Evolutionary conservation across 2,329 filamentous ascomycete species (phyloP).

Genomic region (Orbilia blumenaviensis): DNA sequence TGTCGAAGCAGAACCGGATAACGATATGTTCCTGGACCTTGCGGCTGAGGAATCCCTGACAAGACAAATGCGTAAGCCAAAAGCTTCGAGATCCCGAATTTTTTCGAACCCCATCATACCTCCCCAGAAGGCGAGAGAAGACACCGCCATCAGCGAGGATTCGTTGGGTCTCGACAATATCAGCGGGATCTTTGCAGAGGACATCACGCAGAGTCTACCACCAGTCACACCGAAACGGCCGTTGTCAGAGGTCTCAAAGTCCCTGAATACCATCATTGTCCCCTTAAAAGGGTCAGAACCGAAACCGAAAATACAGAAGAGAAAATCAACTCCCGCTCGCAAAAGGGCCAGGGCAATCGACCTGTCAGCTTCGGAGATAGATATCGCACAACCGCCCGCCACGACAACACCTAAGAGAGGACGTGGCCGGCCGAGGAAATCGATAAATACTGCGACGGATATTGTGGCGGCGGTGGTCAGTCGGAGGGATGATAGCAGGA

Average conservation of each 20-base stretch:
- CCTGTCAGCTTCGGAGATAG: constrained; percentile 15
- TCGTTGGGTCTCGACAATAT: constrained; percentile 45
- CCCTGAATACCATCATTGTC: constrained; percentile 13
- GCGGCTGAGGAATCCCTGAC: constrained; percentile 38
- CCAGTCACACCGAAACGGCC: constrained; percentile 12
- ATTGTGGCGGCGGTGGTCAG: not conserved
- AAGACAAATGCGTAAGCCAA: constrained; percentile 11
- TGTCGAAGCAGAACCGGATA: constrained; percentile 42
- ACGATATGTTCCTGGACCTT: constrained; percentile 44
- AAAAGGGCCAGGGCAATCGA: constrained; percentile 16
- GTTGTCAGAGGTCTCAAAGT: not conserved
- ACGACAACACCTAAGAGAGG: constrained; percentile 35
- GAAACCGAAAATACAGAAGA: constrained; percentile 25
- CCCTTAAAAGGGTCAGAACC: constrained; percentile 42
- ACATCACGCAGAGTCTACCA: not conserved
- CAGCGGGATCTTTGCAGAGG: constrained; percentile 35
- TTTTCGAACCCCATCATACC: constrained; percentile 3
- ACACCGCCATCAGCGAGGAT: constrained; percentile 36
- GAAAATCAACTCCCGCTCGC: constrained; percentile 44
- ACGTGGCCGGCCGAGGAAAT: constrained; percentile 52
- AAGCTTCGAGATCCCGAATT: not conserved
- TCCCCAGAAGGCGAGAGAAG: constrained; percentile 14
- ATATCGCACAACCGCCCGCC: not conserved
- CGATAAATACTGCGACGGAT: constrained; percentile 5
- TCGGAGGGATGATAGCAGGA: not conserved